Evolutionary conservation across 176 grass and related monocot genomes (phyloP).

Genomic region (barley (Hordeum vulgare)): MorexV3_pseudomolecules_assembly NC_058520.1:522142298-522142797

Average conservation of each 20-base stretch:
- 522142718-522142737: background rate
- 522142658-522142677: background rate
- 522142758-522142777: conserved; percentile 72
- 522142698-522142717: background rate
- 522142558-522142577: conserved; percentile 57
- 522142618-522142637: conserved; percentile 48
- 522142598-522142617: conserved; percentile 59
- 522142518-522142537: conserved; percentile 23
- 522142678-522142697: background rate
- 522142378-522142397: conserved; percentile 28
- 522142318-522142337: conserved; percentile 51
- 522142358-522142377: conserved; percentile 42
- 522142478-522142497: too few relatives aligned
- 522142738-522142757: conserved; percentile 32
- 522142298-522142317: conserved; percentile 41
- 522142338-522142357: conserved; percentile 43
- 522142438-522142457: background rate
- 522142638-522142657: conserved; percentile 41
- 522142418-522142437: conserved; percentile 9
- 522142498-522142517: background rate
- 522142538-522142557: conserved; percentile 62
- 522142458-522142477: too few relatives aligned
- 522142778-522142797: conserved; percentile 28
- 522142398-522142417: conserved; percentile 48
- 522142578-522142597: conserved; percentile 50